These are phyloP conservation scores for Metarhizium sp. DNA, from an alignment of 2,329 filamentous ascomycete species.

Conservation along the genomic window DNA sequence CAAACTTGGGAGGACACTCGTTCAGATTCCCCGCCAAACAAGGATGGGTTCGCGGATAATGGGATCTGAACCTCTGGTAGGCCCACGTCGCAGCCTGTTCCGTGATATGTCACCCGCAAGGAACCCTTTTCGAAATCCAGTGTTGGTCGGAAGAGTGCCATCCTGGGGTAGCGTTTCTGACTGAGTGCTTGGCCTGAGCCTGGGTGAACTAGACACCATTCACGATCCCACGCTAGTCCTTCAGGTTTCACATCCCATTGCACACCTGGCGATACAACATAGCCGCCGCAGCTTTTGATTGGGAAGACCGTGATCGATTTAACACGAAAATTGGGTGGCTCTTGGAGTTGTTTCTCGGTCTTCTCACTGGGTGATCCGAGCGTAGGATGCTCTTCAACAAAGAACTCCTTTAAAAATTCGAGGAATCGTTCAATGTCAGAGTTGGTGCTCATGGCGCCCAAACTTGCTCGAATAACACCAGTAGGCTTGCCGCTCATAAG, in stretches of 20 bases:
- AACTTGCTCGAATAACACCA: constrained; percentile 73
- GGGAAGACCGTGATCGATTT: constrained; percentile 70
- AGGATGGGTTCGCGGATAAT: constrained; percentile 56
- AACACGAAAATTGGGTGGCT: constrained; percentile 26
- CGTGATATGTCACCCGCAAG: constrained; percentile 50
- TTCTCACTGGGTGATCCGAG: not conserved
- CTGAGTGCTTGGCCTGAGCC: constrained; percentile 77
- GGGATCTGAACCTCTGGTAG: constrained; percentile 40
- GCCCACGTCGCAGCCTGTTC: constrained; percentile 8
- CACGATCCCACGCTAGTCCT: constrained; percentile 86
- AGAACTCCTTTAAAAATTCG: constrained; percentile 63
- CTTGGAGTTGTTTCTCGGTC: not conserved
- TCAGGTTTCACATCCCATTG: constrained; percentile 72
- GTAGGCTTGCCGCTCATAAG: constrained; percentile 78
- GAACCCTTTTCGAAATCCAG: constrained; percentile 62
- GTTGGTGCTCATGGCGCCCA: constrained; percentile 82
- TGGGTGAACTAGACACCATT: constrained; percentile 89
- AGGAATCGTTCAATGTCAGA: constrained; percentile 66
- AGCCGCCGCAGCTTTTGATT: constrained; percentile 89
- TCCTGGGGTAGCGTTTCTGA: constrained; percentile 80
- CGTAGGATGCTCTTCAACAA: constrained; percentile 19
- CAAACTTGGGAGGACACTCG: constrained; percentile 61
- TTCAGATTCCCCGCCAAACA: constrained; percentile 36
- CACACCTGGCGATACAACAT: constrained; percentile 51
- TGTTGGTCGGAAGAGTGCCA: constrained; percentile 71